Evolutionary conservation across 163 green algal species (phyloP).

Genomic region (Chloroidium sp.): DNA sequence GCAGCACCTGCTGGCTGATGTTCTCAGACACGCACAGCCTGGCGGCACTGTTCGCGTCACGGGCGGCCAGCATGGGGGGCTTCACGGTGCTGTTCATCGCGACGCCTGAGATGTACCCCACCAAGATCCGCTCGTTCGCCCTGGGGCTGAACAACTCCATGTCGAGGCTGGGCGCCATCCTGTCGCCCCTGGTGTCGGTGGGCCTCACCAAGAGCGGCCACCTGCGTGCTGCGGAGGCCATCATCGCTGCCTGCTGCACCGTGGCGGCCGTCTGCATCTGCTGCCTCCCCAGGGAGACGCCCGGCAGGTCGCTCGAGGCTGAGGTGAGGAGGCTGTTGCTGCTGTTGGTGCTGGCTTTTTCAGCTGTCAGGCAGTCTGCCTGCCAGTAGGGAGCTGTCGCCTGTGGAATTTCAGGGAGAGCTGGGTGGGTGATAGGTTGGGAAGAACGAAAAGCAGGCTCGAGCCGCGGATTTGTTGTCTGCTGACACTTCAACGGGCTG

Average conservation of each 20-base stretch:
- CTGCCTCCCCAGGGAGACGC: conserved; percentile 28
- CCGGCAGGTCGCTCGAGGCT: conserved; percentile 17
- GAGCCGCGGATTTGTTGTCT: too few species aligned
- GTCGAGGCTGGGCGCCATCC: conserved; percentile 53
- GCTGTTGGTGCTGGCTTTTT: background rate
- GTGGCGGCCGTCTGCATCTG: conserved; percentile 6
- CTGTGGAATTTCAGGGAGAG: too few species aligned
- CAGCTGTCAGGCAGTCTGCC: too few species aligned
- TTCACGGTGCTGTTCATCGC: conserved; percentile 67
- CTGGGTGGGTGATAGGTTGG: too few species aligned
- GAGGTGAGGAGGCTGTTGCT: background rate
- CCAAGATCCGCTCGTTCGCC: conserved; percentile 45
- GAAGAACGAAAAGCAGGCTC: too few species aligned
- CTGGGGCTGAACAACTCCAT: conserved; percentile 58
- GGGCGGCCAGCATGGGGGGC: conserved; percentile 44
- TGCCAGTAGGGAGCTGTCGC: too few species aligned
- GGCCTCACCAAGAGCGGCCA: conserved; percentile 32
- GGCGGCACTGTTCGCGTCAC: conserved; percentile 37
- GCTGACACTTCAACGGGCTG: too few species aligned
- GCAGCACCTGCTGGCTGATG: background rate
- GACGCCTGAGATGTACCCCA: conserved; percentile 73
- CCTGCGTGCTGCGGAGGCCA: conserved; percentile 4
- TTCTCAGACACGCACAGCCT: background rate
- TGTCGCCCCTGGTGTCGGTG: conserved; percentile 58
- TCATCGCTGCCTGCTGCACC: conserved; percentile 25